Evolutionary conservation across 2,329 filamentous ascomycete species (phyloP), one percentile per base, ranked within the genome.

Genomic region (Huntiella omanensis): DNA sequence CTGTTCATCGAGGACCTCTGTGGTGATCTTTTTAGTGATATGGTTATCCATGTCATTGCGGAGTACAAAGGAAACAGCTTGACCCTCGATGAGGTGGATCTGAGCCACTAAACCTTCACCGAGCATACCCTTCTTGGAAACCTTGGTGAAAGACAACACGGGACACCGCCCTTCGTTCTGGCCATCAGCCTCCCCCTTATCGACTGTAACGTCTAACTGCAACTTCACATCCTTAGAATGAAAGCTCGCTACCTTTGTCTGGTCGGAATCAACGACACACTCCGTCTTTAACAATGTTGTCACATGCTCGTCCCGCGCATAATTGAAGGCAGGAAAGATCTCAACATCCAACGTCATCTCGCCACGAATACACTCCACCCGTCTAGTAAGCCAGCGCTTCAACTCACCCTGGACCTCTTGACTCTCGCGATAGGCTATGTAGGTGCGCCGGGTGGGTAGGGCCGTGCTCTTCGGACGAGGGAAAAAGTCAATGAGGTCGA

Each of bases 401-500:
- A 84, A 64, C 56, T 75, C 73, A 52, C 74, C 70, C 50, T 70
- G 70, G 10, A 76, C 70, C 37, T 56, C 63, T 33, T 62, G 65
- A 3, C 67, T 64, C 55, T 76, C 71, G 5, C 71, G 66, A 44
- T 66, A 76, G 5, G 69, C 64, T 54, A 60, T 70, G 57, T 68
- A 67, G 53, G 62, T 68, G 50, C 60, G 60, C 53, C 65, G 65
- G 45, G 64, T 61, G 13, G 74, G 59, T 22, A 76, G 68, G 36
- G 64, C 63, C 32, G 69, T 68, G 43, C 68, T 73, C 55, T 73
- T 76, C 8, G 80, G 78, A 1, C 81, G 69, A 0, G 80, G 80
- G 53, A 86, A 84, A 61, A 84, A 86, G 57, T 86, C 81, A 12
- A 82, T 66, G 28, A 86, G 58, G 47, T 82, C 79, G 8, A 81